Evolutionary conservation across 2,329 filamentous ascomycete genomes (phyloP).

Genomic region (Hirsutella minnesotensis): DNA sequence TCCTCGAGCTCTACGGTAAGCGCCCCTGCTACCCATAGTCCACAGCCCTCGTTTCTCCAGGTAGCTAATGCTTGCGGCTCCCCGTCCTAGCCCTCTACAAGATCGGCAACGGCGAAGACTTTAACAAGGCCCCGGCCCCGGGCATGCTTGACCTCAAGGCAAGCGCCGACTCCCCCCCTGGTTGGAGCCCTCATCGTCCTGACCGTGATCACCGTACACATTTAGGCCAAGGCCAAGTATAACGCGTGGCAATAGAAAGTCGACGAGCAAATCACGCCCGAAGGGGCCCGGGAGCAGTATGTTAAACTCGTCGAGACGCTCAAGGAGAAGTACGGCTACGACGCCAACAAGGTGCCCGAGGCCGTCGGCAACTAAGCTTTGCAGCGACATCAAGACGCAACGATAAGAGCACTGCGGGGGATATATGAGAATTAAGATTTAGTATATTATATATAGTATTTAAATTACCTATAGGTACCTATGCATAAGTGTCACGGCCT

Average conservation of each 20-base stretch:
- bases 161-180: conserved; percentile 3
- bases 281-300: conserved; percentile 67
- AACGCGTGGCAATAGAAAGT: conserved; percentile 62
- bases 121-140: conserved; percentile 41
- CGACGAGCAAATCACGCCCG: conserved; percentile 48
- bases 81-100: conserved; percentile 53
- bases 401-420: too few species aligned
- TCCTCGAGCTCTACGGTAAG: conserved; percentile 52
- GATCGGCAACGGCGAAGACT: conserved; percentile 43
- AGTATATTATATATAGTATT: too few species aligned
- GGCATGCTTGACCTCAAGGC: conserved; percentile 64
- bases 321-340: conserved; percentile 58
- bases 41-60: background rate
- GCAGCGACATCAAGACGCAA: too few species aligned
- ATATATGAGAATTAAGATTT: too few species aligned
- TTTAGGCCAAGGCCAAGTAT: conserved; percentile 71
- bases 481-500: too few species aligned
- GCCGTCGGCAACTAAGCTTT: conserved; percentile 32
- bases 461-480: too few species aligned
- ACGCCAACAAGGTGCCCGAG: conserved; percentile 52
- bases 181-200: background rate
- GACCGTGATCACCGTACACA: background rate
- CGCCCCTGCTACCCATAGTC: too few species aligned
- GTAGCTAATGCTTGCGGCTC: background rate
- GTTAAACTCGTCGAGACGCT: conserved; percentile 59